phyloP scores from a whole-genome alignment of 306 rosid genomes.

The Purshia tridentata region DNA sequence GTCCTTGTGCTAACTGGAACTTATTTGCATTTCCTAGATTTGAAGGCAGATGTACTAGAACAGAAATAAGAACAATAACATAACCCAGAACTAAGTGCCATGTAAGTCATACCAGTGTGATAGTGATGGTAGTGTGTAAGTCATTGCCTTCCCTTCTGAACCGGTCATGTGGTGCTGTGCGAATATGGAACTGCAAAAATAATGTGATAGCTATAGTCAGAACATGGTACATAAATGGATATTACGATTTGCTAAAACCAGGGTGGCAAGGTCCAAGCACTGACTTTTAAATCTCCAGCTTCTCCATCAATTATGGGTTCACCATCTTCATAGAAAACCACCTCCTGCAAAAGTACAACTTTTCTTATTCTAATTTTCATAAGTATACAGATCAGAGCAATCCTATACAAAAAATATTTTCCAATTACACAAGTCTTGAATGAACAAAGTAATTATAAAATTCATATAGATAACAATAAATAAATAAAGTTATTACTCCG shows the following conservation, averaged over 20 bases:
- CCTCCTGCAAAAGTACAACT: conserved; percentile 54
- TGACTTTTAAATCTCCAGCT: conserved; percentile 89
- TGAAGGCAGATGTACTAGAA: neutral
- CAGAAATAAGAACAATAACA: neutral
- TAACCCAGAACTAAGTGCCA: neutral
- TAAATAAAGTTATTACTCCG: neutral
- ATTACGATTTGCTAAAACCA: conserved; percentile 13
- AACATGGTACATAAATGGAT: conserved; percentile 16
- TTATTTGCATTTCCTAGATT: neutral
- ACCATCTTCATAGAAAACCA: conserved; percentile 94
- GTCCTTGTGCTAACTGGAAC: neutral
- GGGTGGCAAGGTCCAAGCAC: conserved; percentile 28
- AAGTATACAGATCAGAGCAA: neutral
- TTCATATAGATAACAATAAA: neutral
- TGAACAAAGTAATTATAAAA: neutral
- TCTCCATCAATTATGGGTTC: conserved; percentile 95
- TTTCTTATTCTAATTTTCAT: neutral
- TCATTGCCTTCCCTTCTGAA: conserved; percentile 87
- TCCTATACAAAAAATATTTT: neutral
- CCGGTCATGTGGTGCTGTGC: conserved; percentile 77
- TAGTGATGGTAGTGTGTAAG: conserved; percentile 81
- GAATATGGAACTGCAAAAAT: conserved; percentile 75
- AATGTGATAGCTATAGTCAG: conserved; percentile 29
- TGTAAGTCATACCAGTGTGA: conserved; percentile 61
- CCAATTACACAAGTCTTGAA: neutral